Conservation (phyloP, 495 filamentous ascomycete genomes). For the Talaromyces trachyspermus region DNA sequence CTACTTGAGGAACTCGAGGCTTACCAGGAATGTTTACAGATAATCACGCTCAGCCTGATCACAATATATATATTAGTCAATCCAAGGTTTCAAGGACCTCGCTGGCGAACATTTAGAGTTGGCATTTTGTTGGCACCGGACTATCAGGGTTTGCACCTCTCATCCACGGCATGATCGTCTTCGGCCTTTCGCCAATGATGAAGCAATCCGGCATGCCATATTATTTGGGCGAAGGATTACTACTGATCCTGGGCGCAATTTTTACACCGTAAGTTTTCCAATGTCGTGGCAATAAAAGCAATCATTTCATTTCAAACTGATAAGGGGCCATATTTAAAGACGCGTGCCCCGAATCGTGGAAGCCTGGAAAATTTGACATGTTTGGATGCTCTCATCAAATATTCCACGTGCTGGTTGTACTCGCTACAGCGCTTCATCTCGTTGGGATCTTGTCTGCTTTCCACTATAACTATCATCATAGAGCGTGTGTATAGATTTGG, state of each 20-base stretch:
- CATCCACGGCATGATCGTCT: slow-evolving; percentile 30
- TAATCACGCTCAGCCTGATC: slow-evolving; percentile 22
- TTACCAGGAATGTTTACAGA: too few relatives aligned
- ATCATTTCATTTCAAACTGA: background rate
- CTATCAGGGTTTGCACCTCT: slow-evolving; percentile 36
- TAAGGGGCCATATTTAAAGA: too few relatives aligned
- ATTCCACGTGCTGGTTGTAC: background rate
- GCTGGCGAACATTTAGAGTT: slow-evolving; percentile 31
- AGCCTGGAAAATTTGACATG: slow-evolving; percentile 1
- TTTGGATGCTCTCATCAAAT: background rate
- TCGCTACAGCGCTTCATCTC: background rate
- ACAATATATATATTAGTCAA: slow-evolving; percentile 30
- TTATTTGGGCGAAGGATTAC: slow-evolving; percentile 21
- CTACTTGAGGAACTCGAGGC: background rate
- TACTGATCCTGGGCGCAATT: slow-evolving; percentile 22
- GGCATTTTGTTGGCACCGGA: slow-evolving; percentile 37
- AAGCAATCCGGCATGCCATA: slow-evolving; percentile 34
- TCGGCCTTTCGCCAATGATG: slow-evolving; percentile 29
- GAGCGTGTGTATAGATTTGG: too few relatives aligned
- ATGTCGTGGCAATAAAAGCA: background rate
- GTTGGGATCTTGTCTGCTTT: background rate
- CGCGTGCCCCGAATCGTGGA: background rate
- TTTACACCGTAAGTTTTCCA: background rate
- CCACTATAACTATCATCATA: background rate
- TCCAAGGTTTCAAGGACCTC: slow-evolving; percentile 30